phyloP scores from a whole-genome alignment of 768 basidiomycete genomes.

The Psilocybe cyanescens region DNA sequence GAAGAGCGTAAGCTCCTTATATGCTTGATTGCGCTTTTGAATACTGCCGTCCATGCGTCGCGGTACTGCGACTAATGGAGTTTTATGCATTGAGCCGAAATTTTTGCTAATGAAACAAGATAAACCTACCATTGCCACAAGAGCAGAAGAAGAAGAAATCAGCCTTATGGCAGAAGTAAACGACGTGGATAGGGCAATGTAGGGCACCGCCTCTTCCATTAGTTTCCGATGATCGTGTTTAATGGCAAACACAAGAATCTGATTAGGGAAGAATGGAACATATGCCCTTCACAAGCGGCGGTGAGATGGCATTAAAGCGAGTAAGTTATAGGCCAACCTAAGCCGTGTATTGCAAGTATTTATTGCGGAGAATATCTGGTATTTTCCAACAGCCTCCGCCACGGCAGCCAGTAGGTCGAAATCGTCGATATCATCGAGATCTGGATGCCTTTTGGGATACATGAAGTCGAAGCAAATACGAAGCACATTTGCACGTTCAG shows the following conservation, averaged over 20 bases:
- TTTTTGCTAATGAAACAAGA: background rate
- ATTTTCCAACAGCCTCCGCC: conserved; percentile 33
- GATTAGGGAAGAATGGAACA: conserved; percentile 10
- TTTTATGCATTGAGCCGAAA: background rate
- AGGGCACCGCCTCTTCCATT: background rate
- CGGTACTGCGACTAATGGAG: conserved; percentile 1
- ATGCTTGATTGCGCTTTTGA: background rate
- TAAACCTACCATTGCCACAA: background rate
- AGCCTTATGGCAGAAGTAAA: background rate
- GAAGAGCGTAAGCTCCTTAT: background rate
- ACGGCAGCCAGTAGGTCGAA: conserved; percentile 19
- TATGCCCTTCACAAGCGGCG: conserved; percentile 1
- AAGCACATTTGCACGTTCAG: conserved; percentile 25
- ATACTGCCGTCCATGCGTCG: conserved; percentile 2
- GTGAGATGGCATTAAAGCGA: background rate
- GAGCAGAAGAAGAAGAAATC: background rate
- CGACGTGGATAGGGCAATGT: background rate
- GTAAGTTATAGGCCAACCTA: conserved; percentile 13
- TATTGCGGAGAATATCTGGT: conserved; percentile 30
- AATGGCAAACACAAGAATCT: conserved; percentile 17
- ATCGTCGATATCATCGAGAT: conserved; percentile 16
- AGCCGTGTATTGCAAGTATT: conserved; percentile 23
- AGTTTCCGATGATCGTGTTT: conserved; percentile 18
- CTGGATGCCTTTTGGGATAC: conserved; percentile 27
- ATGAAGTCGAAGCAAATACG: conserved; percentile 31